Evolutionary conservation across 2,329 filamentous ascomycete genomes (phyloP), one percentile per base, ranked within the genome.

Genomic region (Pyrenophora graminea): DNA sequence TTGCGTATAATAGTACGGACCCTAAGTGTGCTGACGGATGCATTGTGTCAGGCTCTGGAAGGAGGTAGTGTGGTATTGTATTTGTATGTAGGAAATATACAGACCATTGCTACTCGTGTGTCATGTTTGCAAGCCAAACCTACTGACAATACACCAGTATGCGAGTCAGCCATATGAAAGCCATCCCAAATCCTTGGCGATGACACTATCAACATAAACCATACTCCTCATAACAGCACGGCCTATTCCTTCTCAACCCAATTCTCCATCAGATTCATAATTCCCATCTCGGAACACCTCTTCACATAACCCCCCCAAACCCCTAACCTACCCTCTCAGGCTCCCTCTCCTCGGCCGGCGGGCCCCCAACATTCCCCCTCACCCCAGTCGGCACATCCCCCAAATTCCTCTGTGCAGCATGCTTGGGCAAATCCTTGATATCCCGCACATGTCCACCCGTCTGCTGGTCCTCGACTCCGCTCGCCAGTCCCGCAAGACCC

Each of bases 401-500:
- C 54, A 75, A 46, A 17, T 71, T 75, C 45, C 75, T 67, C 66
- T 75, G 74, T 32, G 55, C 51, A 2, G 69, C 69, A 51, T 69
- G 66, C n/a, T 39, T 57, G 1, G 74, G 74, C 21, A 72, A 65
- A 32, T 67, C 53, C 53, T 75, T 65, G 15, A 71, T 43, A 9
- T 55, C 48, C n/a, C 42, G 44, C 4, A 56, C 34, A 27, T 56
- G 51, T 33, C 64, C 48, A 3, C 44, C 58, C 18, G 25, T 5
- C 15, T 44, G 36, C 42, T 53, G 50, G 17, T 56, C 49, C 33
- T 48, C 41, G 15, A 51, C 43, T 19, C 60, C 59, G 21, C 62
- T 63, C 21, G 70, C 70, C 3, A 79, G 68, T 2, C 78, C 79
- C 43, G 78, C 75, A 5, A 79, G 59, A 3, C 80, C 78, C 62